Evolutionary conservation across 768 basidiomycete species (phyloP).

Genomic region (Boletus rubroflammeus): DNA sequence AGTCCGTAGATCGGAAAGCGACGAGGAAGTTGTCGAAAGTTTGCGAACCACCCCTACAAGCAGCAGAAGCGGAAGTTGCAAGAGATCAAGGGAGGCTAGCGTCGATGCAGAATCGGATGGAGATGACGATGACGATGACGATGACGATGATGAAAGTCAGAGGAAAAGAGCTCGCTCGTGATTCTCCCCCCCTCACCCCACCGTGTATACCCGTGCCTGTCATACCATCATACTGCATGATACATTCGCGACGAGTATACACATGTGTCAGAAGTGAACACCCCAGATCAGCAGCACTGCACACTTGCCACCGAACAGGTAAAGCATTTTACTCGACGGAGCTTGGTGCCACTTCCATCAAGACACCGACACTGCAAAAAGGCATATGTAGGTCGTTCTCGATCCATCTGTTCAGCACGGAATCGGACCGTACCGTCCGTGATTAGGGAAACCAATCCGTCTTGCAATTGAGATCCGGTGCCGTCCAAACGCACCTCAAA

Average conservation of each 20-base stretch:
- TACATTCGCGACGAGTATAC: neutral
- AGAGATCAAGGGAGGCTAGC: slow-evolving; percentile 13
- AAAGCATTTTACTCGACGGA: neutral
- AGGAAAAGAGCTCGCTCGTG: slow-evolving; percentile 17
- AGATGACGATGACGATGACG: neutral
- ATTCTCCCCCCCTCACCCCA: neutral
- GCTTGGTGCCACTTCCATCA: neutral
- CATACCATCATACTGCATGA: neutral
- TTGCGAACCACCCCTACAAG: slow-evolving; percentile 23
- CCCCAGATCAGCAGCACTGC: neutral
- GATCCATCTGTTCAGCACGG: slow-evolving; percentile 49
- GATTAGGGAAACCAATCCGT: slow-evolving; percentile 31
- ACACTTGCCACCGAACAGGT: neutral
- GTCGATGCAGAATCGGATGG: neutral
- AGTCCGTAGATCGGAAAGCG: slow-evolving; percentile 18
- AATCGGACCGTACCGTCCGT: slow-evolving; percentile 75
- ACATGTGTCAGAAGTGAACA: neutral
- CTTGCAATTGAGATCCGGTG: neutral
- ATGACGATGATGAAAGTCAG: neutral
- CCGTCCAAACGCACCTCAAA: slow-evolving; percentile 53
- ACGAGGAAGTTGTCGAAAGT: slow-evolving; percentile 25
- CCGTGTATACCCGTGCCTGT: neutral
- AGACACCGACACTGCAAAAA: neutral
- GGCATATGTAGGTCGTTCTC: neutral
- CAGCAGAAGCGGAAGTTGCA: slow-evolving; percentile 14